Conservation (phyloP, 1,139 yeast genomes). For the Debaryomycetaceae sp. region DNA sequence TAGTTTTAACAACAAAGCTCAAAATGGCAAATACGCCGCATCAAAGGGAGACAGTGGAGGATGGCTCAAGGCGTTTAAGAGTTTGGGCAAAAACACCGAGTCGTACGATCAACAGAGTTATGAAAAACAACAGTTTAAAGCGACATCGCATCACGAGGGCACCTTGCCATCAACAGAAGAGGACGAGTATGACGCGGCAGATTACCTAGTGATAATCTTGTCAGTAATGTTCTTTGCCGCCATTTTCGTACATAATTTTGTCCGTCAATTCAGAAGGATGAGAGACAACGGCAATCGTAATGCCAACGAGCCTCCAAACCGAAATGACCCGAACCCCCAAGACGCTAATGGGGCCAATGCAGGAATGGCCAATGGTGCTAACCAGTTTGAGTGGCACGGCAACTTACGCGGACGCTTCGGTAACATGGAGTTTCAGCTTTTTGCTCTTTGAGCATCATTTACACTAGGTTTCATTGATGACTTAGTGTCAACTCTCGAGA, state of each 20-base stretch:
- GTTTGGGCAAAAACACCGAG: conserved; percentile 18
- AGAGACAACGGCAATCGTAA: conserved; percentile 12
- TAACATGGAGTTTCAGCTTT: conserved; percentile 35
- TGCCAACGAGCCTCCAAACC: conserved; percentile 10
- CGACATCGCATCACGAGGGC: conserved; percentile 34
- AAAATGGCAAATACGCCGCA: conserved; percentile 3
- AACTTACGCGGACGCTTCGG: conserved; percentile 21
- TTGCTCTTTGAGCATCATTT: conserved; percentile 24
- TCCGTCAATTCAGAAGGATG: conserved; percentile 25
- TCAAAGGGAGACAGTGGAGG: conserved; percentile 20
- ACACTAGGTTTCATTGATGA: conserved; percentile 1
- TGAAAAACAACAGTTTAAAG: conserved; percentile 9
- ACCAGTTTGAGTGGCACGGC: conserved; percentile 15
- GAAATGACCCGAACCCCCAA: conserved; percentile 4
- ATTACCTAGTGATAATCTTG: conserved; percentile 29
- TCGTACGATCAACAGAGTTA: conserved; percentile 11
- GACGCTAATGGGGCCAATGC: background rate
- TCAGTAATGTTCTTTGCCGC: conserved; percentile 26
- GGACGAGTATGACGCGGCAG: conserved; percentile 29
- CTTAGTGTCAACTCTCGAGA: conserved; percentile 2
- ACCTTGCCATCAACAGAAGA: conserved; percentile 14
- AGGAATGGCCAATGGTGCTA: conserved; percentile 13
- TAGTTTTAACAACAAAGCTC: conserved; percentile 10
- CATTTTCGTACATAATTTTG: conserved; percentile 25
- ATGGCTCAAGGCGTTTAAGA: conserved; percentile 37